Base-by-base conservation (phyloP, 1,284 basidiomycete species). In the Ceratobasidium sp. region DNA sequence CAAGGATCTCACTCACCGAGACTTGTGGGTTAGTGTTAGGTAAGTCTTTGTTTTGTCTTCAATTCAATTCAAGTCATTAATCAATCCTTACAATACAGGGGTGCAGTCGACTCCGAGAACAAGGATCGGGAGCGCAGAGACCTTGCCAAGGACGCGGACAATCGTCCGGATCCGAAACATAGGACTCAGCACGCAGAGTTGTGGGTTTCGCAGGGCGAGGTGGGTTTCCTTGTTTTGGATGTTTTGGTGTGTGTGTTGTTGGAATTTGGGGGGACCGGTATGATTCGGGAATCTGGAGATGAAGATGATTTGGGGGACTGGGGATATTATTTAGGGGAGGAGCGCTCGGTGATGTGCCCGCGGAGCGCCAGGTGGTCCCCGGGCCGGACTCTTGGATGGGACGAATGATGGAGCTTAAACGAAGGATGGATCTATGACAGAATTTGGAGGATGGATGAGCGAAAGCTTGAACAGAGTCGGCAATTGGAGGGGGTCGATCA, bases 121-220 rank as follows among this genome's bases (percentile, higher is more conserved):
- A 26, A 2, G 23, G 20, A 47, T 5, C 74, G 74, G 7, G 26
- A 35, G 13, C 8, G 31, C 31, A 63, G 74, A n/a, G 74, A 75
- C 35, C 49, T 49, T 4, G 53, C 35, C 35, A 75, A 75, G 63
- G 26, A n/a, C 23, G 56, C 7, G 63, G 26, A n/a, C 23, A 42
- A 6, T 39, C 61, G 60, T 6, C 60, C 45, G 7, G 33, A 53
- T 20, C 61, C 33, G 17, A 28, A 39, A 23, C 37, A 42, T 13
- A 51, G 74, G 23, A 15, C 58, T 11, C 74, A 75, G 51, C 74
- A 75, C 42, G 74, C 74, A 3, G 74, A 75, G 37, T 35, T 75
- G 15, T 75, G 74, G 74, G 53, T 66, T 20, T 75, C 74, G 13
- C 74, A 58, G 33, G 37, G 20, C 39, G 35, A 54, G 33, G 65